Conservation (phyloP, 1,284 basidiomycete genomes). For the Papiliotrema fonsecae region DNA sequence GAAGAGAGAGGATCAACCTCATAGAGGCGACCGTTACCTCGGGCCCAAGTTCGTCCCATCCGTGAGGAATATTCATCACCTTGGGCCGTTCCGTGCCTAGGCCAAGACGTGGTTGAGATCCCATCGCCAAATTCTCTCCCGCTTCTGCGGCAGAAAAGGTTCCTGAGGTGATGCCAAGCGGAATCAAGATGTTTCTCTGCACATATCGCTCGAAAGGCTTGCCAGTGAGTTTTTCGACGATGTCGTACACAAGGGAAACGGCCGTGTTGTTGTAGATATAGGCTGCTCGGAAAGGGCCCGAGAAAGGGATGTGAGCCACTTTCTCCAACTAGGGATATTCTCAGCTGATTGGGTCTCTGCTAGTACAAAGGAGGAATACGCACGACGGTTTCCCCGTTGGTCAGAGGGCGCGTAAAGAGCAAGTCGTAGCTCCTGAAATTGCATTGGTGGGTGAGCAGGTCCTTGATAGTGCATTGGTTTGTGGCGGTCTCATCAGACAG, state of each 20-base stretch:
- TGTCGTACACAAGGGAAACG: not conserved
- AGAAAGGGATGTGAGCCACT: not conserved
- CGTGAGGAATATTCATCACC: not conserved
- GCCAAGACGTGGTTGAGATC: not conserved
- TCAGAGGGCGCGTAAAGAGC: not conserved
- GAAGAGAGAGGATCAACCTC: constrained; percentile 1
- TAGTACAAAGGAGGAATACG: not conserved
- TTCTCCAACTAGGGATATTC: not conserved
- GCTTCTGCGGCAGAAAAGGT: not conserved
- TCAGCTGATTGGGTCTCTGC: not conserved
- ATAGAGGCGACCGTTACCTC: not conserved
- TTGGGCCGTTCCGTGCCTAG: not conserved
- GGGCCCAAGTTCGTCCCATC: not conserved
- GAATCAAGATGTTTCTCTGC: not conserved
- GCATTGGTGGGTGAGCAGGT: not conserved
- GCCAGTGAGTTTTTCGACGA: constrained; percentile 4
- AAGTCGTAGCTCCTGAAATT: not conserved
- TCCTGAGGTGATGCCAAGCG: not conserved
- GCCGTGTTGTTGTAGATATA: not conserved
- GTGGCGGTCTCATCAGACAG: not conserved
- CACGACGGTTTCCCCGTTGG: not conserved
- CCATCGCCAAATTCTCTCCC: not conserved
- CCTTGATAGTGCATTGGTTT: not conserved
- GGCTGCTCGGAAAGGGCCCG: not conserved
- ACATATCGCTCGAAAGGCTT: constrained; percentile 1